Evolutionary conservation across 1,139 yeast species (phyloP), one percentile per base, ranked within the genome.

Genomic region (Hyphopichia fennica): DNA sequence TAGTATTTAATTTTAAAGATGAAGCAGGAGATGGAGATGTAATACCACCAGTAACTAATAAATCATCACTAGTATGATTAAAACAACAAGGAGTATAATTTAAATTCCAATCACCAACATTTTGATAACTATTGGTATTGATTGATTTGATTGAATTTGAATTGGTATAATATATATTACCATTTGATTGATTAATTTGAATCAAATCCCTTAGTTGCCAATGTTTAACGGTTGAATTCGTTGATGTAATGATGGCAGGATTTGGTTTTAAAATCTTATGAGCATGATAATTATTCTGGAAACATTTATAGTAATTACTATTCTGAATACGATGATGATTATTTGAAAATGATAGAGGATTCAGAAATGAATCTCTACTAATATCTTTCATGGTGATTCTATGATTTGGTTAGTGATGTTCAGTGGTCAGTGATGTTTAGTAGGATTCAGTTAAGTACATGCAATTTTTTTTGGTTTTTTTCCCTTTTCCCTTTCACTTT

Each of bases 191-290:
- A 44, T 70, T 70, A 30, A 62, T 64, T 51, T 84, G 81, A 19
- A 89, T 68, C 54, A 90, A 72, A 56, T 90, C 95, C 38, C 96
- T 72, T 34, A 90, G 69, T 60, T 90, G 97, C 96, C 96, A 90
- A 67, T 90, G 97, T 48, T 83, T 81, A 35, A 63, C 69, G 16
- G 60, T 58, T 8, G 66, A 53, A 30, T 57, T 56, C 8, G 69
- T 57, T 36, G 57, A 57, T 17, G 71, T 52, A 17, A 70, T 56
- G 48, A 71, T 72, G 15, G 45, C 48, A 8, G 77, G 77, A 41
- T 62, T 58, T 4, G 77, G 72, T 33, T 57, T 60, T 38, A 73
- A 59, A 48, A 63, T 67, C 39, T 63, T 62, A 45, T 66, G 70
- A 14, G 71, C 67, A 48, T 72, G 73, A 49, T 72, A 71, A 47